Conservation (phyloP, 768 basidiomycete genomes). For the Polyporus arcularius region DNA sequence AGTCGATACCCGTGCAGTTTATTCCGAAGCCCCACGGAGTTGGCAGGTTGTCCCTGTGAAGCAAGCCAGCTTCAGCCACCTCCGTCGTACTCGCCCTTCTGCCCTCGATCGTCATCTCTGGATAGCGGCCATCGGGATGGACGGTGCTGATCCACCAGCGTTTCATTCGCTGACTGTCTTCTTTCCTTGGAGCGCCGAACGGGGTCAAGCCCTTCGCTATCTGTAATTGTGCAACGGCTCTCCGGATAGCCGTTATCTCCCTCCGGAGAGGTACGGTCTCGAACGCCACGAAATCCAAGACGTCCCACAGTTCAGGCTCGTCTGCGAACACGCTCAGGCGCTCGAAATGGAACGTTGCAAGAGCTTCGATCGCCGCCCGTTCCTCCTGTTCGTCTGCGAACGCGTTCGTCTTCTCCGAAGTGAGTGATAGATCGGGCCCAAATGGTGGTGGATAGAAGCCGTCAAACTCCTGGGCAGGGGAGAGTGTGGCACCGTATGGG, state of each 20-base stretch:
- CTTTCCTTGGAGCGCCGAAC: background rate
- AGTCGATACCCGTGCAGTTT: slow-evolving; percentile 63
- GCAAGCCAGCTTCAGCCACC: slow-evolving; percentile 45
- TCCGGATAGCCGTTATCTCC: slow-evolving; percentile 66
- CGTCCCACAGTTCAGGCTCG: slow-evolving; percentile 51
- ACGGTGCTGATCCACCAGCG: slow-evolving; percentile 78
- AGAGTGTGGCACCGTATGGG: slow-evolving; percentile 68
- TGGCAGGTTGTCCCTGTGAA: slow-evolving; percentile 13
- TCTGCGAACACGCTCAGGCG: slow-evolving; percentile 56
- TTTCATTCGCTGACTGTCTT: slow-evolving; percentile 38
- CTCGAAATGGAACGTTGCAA: slow-evolving; percentile 64
- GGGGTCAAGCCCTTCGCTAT: background rate
- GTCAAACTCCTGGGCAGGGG: slow-evolving; percentile 69
- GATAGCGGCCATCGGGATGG: slow-evolving; percentile 51
- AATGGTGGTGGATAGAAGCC: slow-evolving; percentile 78
- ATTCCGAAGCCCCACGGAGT: slow-evolving; percentile 64
- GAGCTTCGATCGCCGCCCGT: slow-evolving; percentile 46
- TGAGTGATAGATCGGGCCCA: slow-evolving; percentile 52
- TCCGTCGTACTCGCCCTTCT: slow-evolving; percentile 35
- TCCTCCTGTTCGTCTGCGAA: slow-evolving; percentile 40
- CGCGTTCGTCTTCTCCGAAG: slow-evolving; percentile 35
- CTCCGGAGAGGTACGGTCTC: slow-evolving; percentile 73
- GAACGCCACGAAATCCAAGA: slow-evolving; percentile 67
- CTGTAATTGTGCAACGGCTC: slow-evolving; percentile 50
- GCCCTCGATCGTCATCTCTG: slow-evolving; percentile 39